Evolutionary conservation across 108 stramenopile genomes (phyloP).

Genomic region (Skeletonema menzelii): DNA sequence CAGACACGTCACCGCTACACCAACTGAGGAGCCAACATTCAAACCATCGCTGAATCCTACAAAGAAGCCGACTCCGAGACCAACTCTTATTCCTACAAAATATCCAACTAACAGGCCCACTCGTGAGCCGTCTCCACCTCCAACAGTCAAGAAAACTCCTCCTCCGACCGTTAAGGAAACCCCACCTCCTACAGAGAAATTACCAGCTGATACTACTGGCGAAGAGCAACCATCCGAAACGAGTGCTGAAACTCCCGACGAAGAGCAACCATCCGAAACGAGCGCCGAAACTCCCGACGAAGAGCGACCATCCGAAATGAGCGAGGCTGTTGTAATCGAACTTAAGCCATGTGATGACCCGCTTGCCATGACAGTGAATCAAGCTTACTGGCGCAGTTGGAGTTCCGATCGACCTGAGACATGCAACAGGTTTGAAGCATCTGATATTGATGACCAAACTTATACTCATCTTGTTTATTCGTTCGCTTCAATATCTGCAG

Average conservation of each 20-base stretch:
- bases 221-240: constrained; percentile 10
- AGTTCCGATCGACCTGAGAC: constrained; percentile 43
- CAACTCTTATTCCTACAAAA: neutral
- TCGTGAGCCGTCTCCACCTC: neutral
- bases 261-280: constrained; percentile 9
- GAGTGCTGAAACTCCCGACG: neutral
- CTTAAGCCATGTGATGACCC: constrained; percentile 49
- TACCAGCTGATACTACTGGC: neutral
- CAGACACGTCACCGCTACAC: constrained; percentile 28
- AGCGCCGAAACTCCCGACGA: constrained; percentile 1
- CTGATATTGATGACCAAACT: constrained; percentile 42
- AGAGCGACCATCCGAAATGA: constrained; percentile 10
- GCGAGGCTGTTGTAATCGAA: constrained; percentile 35
- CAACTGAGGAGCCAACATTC: constrained; percentile 29
- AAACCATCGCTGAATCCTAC: constrained; percentile 25
- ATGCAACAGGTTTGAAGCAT: constrained; percentile 48
- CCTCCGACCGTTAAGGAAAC: constrained; percentile 11
- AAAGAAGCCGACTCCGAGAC: constrained; percentile 5
- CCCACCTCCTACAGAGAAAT: neutral
- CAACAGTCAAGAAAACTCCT: constrained; percentile 7
- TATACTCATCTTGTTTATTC: constrained; percentile 53
- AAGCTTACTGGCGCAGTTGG: constrained; percentile 57
- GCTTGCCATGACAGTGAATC: constrained; percentile 54
- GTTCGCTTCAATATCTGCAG: constrained; percentile 48
- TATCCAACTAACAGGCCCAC: constrained; percentile 14